Evolutionary conservation across 495 filamentous ascomycete species (phyloP).

Genomic region (Tetracladium marchalianum): DNA sequence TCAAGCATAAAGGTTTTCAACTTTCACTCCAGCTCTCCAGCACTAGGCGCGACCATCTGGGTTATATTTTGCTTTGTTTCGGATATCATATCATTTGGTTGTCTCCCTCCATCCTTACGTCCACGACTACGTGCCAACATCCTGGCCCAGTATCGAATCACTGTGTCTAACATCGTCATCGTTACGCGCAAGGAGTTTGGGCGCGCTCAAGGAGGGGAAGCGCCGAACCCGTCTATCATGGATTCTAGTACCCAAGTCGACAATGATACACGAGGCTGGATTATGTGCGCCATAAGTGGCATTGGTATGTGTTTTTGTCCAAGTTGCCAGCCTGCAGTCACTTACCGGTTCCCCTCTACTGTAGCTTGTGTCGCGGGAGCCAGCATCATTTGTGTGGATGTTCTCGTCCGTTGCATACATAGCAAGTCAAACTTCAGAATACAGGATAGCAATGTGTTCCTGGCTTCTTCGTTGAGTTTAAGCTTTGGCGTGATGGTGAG

Average conservation of each 20-base stretch:
- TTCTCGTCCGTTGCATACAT: slow-evolving; percentile 60
- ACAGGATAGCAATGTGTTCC: slow-evolving; percentile 77
- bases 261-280: slow-evolving; percentile 90
- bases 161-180: too few relatives aligned
- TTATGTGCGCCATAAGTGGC: slow-evolving; percentile 79
- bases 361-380: slow-evolving; percentile 75
- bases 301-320: slow-evolving; percentile 39
- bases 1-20: too few relatives aligned
- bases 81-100: too few relatives aligned
- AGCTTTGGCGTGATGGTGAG: slow-evolving; percentile 97
- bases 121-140: too few relatives aligned
- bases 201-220: too few relatives aligned
- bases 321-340: neutral
- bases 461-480: slow-evolving; percentile 79
- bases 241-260: slow-evolving; percentile 29
- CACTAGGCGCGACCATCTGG: too few relatives aligned
- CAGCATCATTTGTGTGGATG: slow-evolving; percentile 77
- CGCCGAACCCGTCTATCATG: too few relatives aligned
- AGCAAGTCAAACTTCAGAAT: slow-evolving; percentile 72
- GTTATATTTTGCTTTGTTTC: too few relatives aligned
- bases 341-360: slow-evolving; percentile 5
- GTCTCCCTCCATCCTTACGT: too few relatives aligned
- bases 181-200: too few relatives aligned
- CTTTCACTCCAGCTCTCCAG: too few relatives aligned
- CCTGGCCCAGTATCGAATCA: too few relatives aligned